Base-by-base conservation (phyloP, 768 basidiomycete species). In the Epithele typhae region DNA sequence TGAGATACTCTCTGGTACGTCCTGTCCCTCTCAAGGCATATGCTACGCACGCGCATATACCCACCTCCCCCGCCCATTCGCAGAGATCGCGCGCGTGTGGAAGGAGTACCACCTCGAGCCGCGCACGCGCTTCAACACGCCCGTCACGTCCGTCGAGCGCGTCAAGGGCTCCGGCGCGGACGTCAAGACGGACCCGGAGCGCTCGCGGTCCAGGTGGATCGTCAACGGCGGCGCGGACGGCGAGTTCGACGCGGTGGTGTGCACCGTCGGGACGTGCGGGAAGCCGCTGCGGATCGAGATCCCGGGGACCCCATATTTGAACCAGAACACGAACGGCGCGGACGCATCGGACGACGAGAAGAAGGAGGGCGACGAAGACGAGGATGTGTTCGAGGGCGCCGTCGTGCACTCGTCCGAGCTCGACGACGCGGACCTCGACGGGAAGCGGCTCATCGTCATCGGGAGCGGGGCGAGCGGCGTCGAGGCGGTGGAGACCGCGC, bases 401-500 rank as follows among this genome's bases (percentile, higher is more conserved):
- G 65, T 78, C 8, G 27, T 71, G 1, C 77, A 80, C 51, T 78
- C 78, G 2, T 74, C 73, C 0, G 62, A 75, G 48, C 66, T 78
- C 4, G 76, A 77, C 14, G 63, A 69, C 18, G 60, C 50, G 41
- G 52, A 27, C 11, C 47, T 69, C 8, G 61, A 61, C 14, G 73
- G 67, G 1, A 74, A 74, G 57, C 66, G 58, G 18, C 66, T 77
- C 2, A 68, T 73, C 11, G 67, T 78, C 3, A 65, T 77, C 27
- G 74, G 76, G 0, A 73, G 76, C 33, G 79, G 80, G 0, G 81
- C 82, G 0, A 77, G 70, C 34, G 76, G 73, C 2, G 76, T 78
- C 21, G 75, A 79, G 48, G 65, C 69, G 2, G 70, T 68, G 15
- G 68, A 72, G 49, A 62, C 69, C 1, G 65, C 69, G 6, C 57